Base-by-base conservation (phyloP, 1,139 yeast genomes). In the Saccharomyces hybrid region DNA sequence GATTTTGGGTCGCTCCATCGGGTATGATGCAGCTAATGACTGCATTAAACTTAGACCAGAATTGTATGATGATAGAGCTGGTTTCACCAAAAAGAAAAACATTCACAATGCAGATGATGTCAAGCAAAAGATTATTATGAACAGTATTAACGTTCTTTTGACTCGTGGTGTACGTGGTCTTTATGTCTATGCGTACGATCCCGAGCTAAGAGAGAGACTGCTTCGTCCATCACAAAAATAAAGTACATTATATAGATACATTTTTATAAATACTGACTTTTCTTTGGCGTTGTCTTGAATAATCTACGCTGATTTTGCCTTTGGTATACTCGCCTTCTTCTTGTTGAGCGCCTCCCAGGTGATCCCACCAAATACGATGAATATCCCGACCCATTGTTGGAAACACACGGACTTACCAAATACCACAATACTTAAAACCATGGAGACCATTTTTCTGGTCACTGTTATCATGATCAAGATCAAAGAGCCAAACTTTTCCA, bases 381-480 rank as follows among this genome's bases (percentile, higher is more conserved):
- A 59, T 4, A 93, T 84, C 0, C 98, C 98, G 1, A 74, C 50
- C 89, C 96, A 87, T 71, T 95, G 98, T 4, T 76, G 73, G 1
- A 55, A 6, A 32, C 75, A 77, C 60, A 93, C 78, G 4, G 70
- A 69, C 67, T 93, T 98, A 16, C 93, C 95, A 71, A 90, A 93
- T 61, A 93, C 75, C 2, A 88, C 69, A 52, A 93, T 97, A 65
- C 96, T 87, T 56, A 93, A 73, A 23, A 90, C 77, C 98, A 93
- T 91, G 52, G 97, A 89, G 53, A 90, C 75, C 97, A 93, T 91
- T 67, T 93, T 93, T 60, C 99, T 79, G 0, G 99, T 91, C 7
- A 93, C 97, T 0, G 98, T 95, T 19, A 95, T 95, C 31, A 97
- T 91, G 38, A 93, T 90, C 53, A 93, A 75, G 1, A 88, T 80